Base-by-base conservation (phyloP, 1,139 yeast species). In the Sugiyamaella castrensis region DNA sequence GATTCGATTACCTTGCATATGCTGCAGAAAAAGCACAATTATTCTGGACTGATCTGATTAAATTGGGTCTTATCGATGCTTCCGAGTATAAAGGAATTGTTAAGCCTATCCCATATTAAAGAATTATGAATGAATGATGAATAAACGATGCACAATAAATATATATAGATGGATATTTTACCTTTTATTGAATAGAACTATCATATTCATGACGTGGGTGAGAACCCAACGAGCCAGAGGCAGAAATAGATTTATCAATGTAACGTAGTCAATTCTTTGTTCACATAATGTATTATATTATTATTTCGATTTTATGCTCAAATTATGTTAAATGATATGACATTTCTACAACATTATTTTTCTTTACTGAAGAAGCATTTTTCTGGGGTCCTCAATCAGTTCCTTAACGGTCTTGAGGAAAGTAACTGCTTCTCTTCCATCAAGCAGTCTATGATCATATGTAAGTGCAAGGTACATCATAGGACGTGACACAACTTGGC, bases 381-480 rank as follows among this genome's bases (percentile, higher is more conserved):
- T 92, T 80, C 96, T 86, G 72, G 99, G 99, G 71, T 92, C 99
- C 76, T 94, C 98, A 64, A 92, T 87, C 72, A 87, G 83, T 76
- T 92, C 98, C 80, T 92, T 92, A 59, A 92, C 82, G 42, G 96
- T 87, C 77, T 83, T 89, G 74, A 92, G 81, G 88, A 91, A 92
- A 52, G 94, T 87, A 57, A 94, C 98, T 47, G 98, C 98, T 76
- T 92, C 99, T 75, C 98, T 87, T 63, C 99, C 99, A 69, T 92
- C 99, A 68, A 94, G 79, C 67, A 92, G 84, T 79, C 98, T 86
- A 77, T 92, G 99, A 70, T 92, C 99, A 71, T 92, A 92, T 53
- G 98, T 92, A 72, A 92, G 83, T 50, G 99, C 99, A 68, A 94
- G 76, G 80, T 92, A 94, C 98, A 94, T 94, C 98, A 92, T 92